These are phyloP conservation scores for Fusarium verticillioides DNA, from an alignment of 2,329 filamentous ascomycete genomes.

Conservation along the genomic window DNA sequence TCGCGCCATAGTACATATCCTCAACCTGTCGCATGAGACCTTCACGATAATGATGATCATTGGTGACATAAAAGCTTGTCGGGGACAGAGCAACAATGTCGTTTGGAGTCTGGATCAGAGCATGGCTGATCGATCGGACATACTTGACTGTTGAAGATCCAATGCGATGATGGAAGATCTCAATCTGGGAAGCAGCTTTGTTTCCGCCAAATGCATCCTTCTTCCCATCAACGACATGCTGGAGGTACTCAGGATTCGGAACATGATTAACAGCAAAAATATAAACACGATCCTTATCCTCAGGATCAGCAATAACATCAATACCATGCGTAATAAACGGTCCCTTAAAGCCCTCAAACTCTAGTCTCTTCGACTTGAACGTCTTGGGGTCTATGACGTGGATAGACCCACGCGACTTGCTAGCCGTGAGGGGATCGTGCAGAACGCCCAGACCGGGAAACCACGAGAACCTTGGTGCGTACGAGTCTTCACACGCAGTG, in stretches of 20 bases:
- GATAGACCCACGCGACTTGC: constrained; percentile 56
- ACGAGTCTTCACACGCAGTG: constrained; percentile 64
- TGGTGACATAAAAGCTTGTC: constrained; percentile 66
- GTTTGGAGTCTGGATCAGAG: constrained; percentile 67
- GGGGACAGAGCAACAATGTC: constrained; percentile 63
- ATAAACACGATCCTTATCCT: constrained; percentile 58
- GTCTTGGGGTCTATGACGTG: constrained; percentile 63
- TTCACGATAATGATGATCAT: constrained; percentile 66
- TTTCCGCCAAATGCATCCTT: constrained; percentile 33
- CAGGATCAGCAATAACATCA: constrained; percentile 64
- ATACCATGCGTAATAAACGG: constrained; percentile 71
- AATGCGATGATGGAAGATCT: constrained; percentile 66
- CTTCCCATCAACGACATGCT: neutral
- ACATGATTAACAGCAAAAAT: constrained; percentile 71
- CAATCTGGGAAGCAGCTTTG: constrained; percentile 63
- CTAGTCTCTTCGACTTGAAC: constrained; percentile 45
- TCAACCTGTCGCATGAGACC: constrained; percentile 61
- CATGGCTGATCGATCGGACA: constrained; percentile 64
- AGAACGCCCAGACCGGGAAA: constrained; percentile 61
- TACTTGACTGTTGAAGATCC: constrained; percentile 55
- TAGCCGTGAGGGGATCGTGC: constrained; percentile 51
- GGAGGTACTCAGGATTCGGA: constrained; percentile 57
- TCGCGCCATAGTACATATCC: constrained; percentile 52
- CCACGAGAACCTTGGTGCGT: constrained; percentile 58
- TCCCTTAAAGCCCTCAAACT: constrained; percentile 61